Base-by-base conservation (phyloP, 768 basidiomycete species). In the Termitomyces sp. region DNA sequence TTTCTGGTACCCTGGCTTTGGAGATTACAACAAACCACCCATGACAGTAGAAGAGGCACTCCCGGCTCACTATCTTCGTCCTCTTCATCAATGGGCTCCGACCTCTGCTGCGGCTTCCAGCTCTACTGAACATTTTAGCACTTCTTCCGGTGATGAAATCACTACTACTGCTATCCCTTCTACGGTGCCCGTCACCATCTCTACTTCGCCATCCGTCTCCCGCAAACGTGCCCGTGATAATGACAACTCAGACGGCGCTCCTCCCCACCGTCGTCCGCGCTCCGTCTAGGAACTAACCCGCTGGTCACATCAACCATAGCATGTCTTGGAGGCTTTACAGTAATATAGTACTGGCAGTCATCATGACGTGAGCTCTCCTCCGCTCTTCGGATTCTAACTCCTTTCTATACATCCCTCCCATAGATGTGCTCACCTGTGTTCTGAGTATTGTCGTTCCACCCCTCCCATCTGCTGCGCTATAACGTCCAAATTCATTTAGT, bases 1-100 rank as follows among this genome's bases (percentile, higher is more conserved):
- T 17, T 60, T 47, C 7, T 66, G 66, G 66, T 34, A 52, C 1
- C 59, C 61, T 6, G 66, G 58, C 43, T 66, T 66, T 46, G 66
- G 66, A 25, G 53, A 58, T 29, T 53, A 52, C 29, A 36, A 59
- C 42, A 45, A 29, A 7, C 63, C 60, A 2, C 65, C 63, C 7
- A 56, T 17, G 55, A 64, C 63, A 7, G 20, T 50, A 1, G 60
- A 54, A 12, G 65, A 60, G 37, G 58, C 59, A 6, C 48, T 63
- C 25, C 59, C 64, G 46, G 54, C 4, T 42, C 40, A 7, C 7
- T 25, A n/a, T n/a, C 15, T 20, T 1, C 3, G 15, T 36, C 15
- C 32, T 14, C 17, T 5, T 14, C 20, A 25, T 36, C n/a, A 29
- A 36, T 46, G 25, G 8, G 9, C 32, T 20, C 20, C 56, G 29